Percentiles rank a stretch among this genome's conserved stretches.
Conservation (phyloP, 2,329 filamentous ascomycete genomes). For the Microdochium nivale region DNA sequence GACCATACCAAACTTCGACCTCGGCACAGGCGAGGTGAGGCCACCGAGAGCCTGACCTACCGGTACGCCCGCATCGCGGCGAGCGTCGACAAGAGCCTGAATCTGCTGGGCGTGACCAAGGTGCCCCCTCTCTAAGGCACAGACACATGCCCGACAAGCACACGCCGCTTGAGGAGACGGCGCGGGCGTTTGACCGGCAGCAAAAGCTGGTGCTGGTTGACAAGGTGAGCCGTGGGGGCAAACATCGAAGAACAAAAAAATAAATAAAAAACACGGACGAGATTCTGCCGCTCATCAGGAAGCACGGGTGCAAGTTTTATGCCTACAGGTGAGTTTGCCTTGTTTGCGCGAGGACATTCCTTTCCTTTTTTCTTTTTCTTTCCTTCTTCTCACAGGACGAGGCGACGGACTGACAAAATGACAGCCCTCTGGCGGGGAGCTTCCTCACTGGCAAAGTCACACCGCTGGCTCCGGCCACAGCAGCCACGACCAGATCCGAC, state of each 20-base stretch:
- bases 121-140: slow-evolving; percentile 12
- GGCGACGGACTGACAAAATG: too few species aligned
- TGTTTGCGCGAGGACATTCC: neutral
- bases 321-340: neutral
- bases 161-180: slow-evolving; percentile 16
- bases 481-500: neutral
- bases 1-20: neutral
- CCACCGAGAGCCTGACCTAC: slow-evolving; percentile 2
- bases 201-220: neutral
- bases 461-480: neutral
- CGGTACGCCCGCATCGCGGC: slow-evolving; percentile 1
- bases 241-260: too few species aligned
- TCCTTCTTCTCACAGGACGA: neutral
- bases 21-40: neutral
- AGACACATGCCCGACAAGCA: slow-evolving; percentile 16
- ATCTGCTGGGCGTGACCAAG: slow-evolving; percentile 2
- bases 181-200: slow-evolving; percentile 3
- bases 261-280: too few species aligned
- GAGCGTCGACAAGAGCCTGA: slow-evolving; percentile 5
- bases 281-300: slow-evolving; percentile 8
- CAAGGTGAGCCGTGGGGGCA: too few species aligned
- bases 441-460: slow-evolving; percentile 11
- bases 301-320: slow-evolving; percentile 4
- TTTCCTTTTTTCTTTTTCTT: neutral
- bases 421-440: slow-evolving; percentile 9